Conservation (phyloP, 805 yeast genomes). For the Ogataea thermomethanolica region DNA sequence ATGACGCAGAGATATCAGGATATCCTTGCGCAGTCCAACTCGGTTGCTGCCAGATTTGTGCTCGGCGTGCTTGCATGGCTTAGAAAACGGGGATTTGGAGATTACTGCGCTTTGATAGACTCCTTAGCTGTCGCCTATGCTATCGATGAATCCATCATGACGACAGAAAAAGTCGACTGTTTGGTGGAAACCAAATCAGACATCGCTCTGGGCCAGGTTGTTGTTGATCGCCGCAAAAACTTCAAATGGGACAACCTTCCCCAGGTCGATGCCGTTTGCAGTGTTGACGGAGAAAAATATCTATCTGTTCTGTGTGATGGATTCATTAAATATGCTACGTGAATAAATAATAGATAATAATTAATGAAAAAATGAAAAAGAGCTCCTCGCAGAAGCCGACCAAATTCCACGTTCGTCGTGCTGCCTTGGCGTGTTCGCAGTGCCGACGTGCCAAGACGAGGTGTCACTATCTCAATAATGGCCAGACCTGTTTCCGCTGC, state of each 20-base stretch:
- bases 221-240: conserved; percentile 28
- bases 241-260: conserved; percentile 26
- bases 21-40: conserved; percentile 7
- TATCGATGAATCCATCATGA: conserved; percentile 25
- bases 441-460: conserved; percentile 28
- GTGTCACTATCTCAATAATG: conserved; percentile 23
- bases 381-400: background rate
- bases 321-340: conserved; percentile 2
- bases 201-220: conserved; percentile 24
- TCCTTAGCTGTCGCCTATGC: conserved; percentile 29
- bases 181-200: conserved; percentile 26
- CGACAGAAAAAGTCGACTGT: conserved; percentile 20
- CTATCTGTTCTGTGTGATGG: conserved; percentile 18
- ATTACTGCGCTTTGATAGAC: conserved; percentile 29
- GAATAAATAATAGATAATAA: background rate
- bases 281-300: conserved; percentile 24
- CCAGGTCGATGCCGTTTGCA: conserved; percentile 21
- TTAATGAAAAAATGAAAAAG: background rate
- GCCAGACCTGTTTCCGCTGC: conserved; percentile 28
- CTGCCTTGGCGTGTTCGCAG: conserved; percentile 20
- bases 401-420: conserved; percentile 10
- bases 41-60: conserved; percentile 23
- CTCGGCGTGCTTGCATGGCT: conserved; percentile 23
- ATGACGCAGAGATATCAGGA: conserved; percentile 15
- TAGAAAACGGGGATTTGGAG: conserved; percentile 23